Percentiles rank a stretch among this genome's conserved stretches.
phyloP scores from a whole-genome alignment of 177 flowering plant species.

The Vitis hybrid region DNA sequence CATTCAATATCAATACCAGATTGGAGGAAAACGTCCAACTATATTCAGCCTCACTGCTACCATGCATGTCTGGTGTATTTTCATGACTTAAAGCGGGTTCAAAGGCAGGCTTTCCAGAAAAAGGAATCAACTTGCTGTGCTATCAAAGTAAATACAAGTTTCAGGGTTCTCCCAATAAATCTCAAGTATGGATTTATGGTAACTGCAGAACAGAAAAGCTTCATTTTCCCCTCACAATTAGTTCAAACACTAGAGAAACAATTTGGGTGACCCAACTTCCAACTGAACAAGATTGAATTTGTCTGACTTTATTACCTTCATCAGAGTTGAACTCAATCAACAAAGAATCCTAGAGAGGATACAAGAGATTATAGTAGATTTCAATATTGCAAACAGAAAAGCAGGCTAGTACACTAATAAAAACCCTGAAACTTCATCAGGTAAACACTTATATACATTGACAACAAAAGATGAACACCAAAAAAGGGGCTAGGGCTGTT shows the following conservation, averaged over 20 bases:
- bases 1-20: too few species aligned
- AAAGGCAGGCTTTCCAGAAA: too few species aligned
- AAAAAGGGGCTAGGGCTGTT: conserved; percentile 1
- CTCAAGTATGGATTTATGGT: too few species aligned
- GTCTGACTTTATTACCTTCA: not conserved
- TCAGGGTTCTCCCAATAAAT: too few species aligned
- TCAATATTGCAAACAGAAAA: not conserved
- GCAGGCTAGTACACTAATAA: not conserved
- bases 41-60: too few species aligned
- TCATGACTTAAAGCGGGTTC: too few species aligned
- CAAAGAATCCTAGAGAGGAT: not conserved
- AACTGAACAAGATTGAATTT: not conserved
- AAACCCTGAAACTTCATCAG: conserved; percentile 1
- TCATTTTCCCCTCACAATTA: too few species aligned
- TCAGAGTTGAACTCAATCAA: not conserved
- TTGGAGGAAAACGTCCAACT: too few species aligned
- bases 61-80: too few species aligned
- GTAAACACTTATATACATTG: conserved; percentile 6
- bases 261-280: not conserved
- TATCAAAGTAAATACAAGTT: too few species aligned
- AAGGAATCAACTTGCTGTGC: too few species aligned
- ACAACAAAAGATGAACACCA: not conserved
- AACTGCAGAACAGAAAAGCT: too few species aligned
- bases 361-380: not conserved
- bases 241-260: not conserved